Base-by-base conservation (phyloP, 2,329 filamentous ascomycete species). In the Penicillium olsonii region DNA sequence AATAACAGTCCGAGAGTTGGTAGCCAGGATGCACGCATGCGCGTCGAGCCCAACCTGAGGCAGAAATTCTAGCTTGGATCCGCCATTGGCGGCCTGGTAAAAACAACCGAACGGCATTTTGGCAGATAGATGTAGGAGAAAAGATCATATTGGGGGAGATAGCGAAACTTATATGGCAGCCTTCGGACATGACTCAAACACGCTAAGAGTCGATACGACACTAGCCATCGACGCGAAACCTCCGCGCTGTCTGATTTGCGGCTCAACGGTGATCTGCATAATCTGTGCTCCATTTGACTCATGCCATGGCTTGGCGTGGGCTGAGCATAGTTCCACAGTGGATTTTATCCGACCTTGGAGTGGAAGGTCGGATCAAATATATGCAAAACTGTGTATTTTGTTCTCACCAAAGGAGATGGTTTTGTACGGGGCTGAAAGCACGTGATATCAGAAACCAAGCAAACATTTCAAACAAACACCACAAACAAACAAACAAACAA, bases 11-110 rank as follows among this genome's bases (percentile, higher is more conserved):
- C 48, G 48, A 3, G 48, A 42, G 12, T 24, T 41, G 42, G 14
- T 17, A 14, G 42, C 27, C 17, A 51, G 42, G 10, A 51, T 27
- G 33, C 19, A 18, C 12, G 48, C 48, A 20, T 51, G 42, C 5
- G 42, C 42, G 24, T 51, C 43, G 4, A 51, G 31, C 7, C 38
- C 38, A 27, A 51, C 20, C 29, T 50, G 48, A 33, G 48, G 48
- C 29, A 50, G 29, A 14, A 42, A 41, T 9, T 41, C 17, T 12
- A 22, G 18, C 17, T 12, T 18, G 24, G 19, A 18, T 14, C 5
- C 5, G n/a, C 10, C 17, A 24, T 17, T 35, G 15, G 17, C 19
- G 19, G 37, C 24, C 19, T 22, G 35, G 35, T 46, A 33, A 17
- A 40, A 46, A 18, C 43, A 46, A 3, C 43, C 43, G 43, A 40